Conservation (phyloP, 2,329 filamentous ascomycete species). For the Taxawa tesnikishii region DNA sequence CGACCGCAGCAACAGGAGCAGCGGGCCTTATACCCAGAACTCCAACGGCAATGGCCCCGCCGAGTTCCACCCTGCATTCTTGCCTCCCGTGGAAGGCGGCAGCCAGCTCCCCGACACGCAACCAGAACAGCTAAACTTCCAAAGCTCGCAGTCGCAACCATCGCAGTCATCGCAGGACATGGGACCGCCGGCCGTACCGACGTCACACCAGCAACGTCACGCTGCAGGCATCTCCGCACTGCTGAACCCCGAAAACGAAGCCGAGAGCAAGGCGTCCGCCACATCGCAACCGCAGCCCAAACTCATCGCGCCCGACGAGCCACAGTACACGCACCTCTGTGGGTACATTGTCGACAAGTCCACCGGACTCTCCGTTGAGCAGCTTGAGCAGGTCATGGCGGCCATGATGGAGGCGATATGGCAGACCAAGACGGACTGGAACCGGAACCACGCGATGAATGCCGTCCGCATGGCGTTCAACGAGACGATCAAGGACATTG, state of each 20-base stretch:
- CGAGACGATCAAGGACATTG: constrained; percentile 57
- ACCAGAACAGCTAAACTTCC: constrained; percentile 27
- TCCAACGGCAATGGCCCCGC: constrained; percentile 51
- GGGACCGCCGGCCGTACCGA: constrained; percentile 18
- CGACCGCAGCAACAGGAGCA: constrained; percentile 29
- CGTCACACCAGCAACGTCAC: constrained; percentile 9
- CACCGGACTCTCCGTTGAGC: constrained; percentile 75
- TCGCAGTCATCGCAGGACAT: constrained; percentile 22
- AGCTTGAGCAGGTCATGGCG: constrained; percentile 86
- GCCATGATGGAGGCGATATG: constrained; percentile 86
- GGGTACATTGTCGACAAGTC: constrained; percentile 53
- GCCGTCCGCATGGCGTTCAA: constrained; percentile 62
- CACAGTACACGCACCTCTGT: constrained; percentile 46
- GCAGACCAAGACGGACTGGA: constrained; percentile 67
- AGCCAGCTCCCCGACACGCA: constrained; percentile 55
- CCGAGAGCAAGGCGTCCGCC: constrained; percentile 3
- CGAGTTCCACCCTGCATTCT: constrained; percentile 43
- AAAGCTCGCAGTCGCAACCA: constrained; percentile 25
- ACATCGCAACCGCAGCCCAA: constrained; percentile 6
- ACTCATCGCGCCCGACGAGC: constrained; percentile 33
- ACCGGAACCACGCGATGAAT: constrained; percentile 60
- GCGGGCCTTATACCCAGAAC: constrained; percentile 50
- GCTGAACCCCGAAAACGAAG: constrained; percentile 27
- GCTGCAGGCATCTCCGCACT: constrained; percentile 25
- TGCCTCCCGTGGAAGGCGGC: constrained; percentile 33